A percentile compares a stretch with the other conserved stretches of the same genome.
Conservation (phyloP, 2,329 filamentous ascomycete genomes). For the Penicillium nordicum region DNA sequence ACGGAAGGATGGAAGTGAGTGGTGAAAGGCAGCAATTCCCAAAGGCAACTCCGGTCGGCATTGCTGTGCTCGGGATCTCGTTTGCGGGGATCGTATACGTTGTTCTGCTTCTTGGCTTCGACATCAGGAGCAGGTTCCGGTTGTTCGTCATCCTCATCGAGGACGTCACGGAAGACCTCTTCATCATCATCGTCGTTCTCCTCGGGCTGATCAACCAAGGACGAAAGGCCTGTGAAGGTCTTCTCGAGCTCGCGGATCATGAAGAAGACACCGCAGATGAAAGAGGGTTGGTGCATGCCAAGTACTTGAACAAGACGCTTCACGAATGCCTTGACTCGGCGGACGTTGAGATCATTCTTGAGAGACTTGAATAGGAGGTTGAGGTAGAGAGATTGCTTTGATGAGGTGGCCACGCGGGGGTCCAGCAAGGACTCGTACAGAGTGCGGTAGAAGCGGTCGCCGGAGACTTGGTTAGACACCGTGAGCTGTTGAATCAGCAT, state of each 20-base stretch:
- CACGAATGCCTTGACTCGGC: conserved; percentile 90
- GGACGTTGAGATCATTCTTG: conserved; percentile 84
- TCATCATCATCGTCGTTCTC: conserved; percentile 68
- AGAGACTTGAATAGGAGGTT: conserved; percentile 86
- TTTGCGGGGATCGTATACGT: conserved; percentile 79
- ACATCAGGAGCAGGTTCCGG: conserved; percentile 17
- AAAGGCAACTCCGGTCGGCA: conserved; percentile 87
- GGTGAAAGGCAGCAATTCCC: conserved; percentile 78
- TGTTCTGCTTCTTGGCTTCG: conserved; percentile 33
- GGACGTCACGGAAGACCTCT: conserved; percentile 66
- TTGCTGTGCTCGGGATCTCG: conserved; percentile 88
- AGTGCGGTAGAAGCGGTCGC: conserved; percentile 90
- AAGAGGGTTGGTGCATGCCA: conserved; percentile 84
- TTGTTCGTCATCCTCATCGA: conserved; percentile 51
- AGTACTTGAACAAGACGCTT: conserved; percentile 88
- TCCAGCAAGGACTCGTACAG: conserved; percentile 94
- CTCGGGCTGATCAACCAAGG: conserved; percentile 77
- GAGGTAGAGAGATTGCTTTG: conserved; percentile 91
- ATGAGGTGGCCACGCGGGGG: conserved; percentile 80
- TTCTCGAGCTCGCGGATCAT: conserved; percentile 76
- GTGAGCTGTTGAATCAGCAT: conserved; percentile 93
- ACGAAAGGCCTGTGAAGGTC: conserved; percentile 74
- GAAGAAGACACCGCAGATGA: conserved; percentile 89
- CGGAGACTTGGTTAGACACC: conserved; percentile 71
- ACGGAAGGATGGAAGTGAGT: conserved; percentile 93